Evolutionary conservation across 2,329 filamentous ascomycete genomes (phyloP).

Genomic region (Fusarium sp.): DNA sequence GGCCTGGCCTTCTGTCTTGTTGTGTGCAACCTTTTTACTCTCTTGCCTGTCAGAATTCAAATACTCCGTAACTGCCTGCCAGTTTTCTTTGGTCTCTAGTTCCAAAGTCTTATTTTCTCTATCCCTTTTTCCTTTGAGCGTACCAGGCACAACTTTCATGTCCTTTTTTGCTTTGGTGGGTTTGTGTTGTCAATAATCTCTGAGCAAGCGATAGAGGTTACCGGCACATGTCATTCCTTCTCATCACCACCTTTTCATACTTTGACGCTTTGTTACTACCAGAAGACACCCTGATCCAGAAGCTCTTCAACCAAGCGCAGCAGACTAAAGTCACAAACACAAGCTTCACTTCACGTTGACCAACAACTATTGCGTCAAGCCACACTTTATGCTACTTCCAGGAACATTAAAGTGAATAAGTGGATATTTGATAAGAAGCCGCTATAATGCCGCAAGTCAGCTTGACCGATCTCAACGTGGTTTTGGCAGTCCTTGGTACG

Average conservation of each 20-base stretch:
- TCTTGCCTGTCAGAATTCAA: neutral
- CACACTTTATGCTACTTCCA: neutral
- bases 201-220: neutral
- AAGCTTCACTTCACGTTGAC: neutral
- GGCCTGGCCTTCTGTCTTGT: neutral
- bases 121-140: neutral
- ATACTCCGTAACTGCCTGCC: neutral
- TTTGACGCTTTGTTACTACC: neutral
- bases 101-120: neutral
- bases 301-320: neutral
- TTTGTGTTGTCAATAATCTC: conserved; percentile 1
- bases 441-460: conserved; percentile 52
- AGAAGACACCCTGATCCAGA: neutral
- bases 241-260: no score
- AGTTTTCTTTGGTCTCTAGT: neutral
- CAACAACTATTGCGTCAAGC: neutral
- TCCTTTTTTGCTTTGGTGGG: neutral
- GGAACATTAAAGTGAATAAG: neutral
- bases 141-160: neutral
- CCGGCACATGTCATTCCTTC: neutral
- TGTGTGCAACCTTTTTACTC: neutral
- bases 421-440: neutral
- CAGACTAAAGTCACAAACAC: neutral
- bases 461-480: conserved; percentile 65
- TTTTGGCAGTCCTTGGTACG: conserved; percentile 60